Evolutionary conservation across 768 basidiomycete species (phyloP).

Genomic region (Tricholomella constricta): DNA sequence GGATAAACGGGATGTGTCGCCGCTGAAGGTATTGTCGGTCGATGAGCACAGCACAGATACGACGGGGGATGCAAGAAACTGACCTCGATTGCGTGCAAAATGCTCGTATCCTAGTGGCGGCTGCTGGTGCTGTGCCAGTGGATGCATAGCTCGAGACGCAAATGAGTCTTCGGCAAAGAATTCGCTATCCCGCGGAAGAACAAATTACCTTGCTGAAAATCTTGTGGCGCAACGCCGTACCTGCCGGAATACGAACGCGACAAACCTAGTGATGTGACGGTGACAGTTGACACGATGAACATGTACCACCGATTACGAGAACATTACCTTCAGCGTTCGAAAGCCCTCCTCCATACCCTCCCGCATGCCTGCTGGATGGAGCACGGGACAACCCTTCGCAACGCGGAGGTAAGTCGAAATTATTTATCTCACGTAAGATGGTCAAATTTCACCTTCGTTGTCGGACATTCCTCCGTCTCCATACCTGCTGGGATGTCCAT

Average conservation of each 20-base stretch:
- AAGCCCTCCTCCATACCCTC: neutral
- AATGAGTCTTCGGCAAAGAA: neutral
- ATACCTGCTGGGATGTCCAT: neutral
- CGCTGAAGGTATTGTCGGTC: neutral
- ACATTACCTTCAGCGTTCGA: conserved; percentile 8
- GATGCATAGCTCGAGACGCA: neutral
- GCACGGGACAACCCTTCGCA: neutral
- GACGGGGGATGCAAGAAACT: neutral
- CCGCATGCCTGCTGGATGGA: neutral
- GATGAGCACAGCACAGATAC: too few species aligned
- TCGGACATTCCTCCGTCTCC: neutral
- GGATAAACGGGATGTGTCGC: conserved; percentile 8
- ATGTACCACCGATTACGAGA: neutral
- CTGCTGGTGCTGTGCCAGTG: neutral
- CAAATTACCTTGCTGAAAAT: neutral
- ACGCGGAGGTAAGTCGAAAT: neutral
- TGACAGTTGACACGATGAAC: neutral
- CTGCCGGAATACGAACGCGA: neutral
- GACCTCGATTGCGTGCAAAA: conserved; percentile 1
- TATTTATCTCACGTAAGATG: neutral
- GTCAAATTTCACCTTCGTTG: neutral
- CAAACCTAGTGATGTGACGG: neutral
- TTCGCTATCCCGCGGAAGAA: neutral
- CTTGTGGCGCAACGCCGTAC: conserved; percentile 6
- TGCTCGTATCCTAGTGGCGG: neutral